These are phyloP conservation scores for Lasiosphaeria ovina DNA, from an alignment of 495 filamentous ascomycete genomes.

Conservation along the genomic window DNA sequence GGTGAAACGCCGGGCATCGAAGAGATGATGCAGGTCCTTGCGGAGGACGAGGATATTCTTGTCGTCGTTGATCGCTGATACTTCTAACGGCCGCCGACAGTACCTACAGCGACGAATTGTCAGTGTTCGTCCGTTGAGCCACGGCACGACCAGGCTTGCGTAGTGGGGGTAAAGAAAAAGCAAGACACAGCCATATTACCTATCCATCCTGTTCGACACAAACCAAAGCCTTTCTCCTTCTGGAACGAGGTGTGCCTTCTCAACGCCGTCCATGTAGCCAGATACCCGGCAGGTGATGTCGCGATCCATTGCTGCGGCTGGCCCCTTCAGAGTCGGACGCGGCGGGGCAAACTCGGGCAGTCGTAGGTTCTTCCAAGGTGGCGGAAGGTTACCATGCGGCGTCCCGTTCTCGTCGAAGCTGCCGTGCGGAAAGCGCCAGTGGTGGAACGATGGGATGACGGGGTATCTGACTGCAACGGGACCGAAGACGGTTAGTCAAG, in stretches of 20 bases:
- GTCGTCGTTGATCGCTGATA: conserved; percentile 16
- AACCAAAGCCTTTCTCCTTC: conserved; percentile 7
- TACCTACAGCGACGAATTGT: too few species aligned
- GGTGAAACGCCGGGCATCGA: conserved; percentile 16
- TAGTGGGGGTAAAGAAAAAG: background rate
- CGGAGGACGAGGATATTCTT: conserved; percentile 13
- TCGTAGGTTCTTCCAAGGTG: conserved; percentile 4
- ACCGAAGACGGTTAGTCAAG: conserved; percentile 1
- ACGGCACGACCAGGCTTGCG: too few species aligned
- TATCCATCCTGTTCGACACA: conserved; percentile 10
- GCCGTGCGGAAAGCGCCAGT: conserved; percentile 22
- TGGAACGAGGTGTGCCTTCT: conserved; percentile 16
- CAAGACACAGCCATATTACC: background rate
- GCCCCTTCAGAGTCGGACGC: conserved; percentile 4
- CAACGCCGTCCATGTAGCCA: conserved; percentile 8
- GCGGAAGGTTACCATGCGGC: too few species aligned
- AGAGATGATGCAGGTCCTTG: conserved; percentile 13
- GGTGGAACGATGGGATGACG: conserved; percentile 20
- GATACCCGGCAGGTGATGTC: conserved; percentile 9
- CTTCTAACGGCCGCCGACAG: conserved; percentile 6
- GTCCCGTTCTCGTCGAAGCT: too few species aligned
- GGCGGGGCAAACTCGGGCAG: conserved; percentile 2
- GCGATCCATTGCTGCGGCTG: conserved; percentile 2
- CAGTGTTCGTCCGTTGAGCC: too few species aligned
- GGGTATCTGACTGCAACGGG: conserved; percentile 10